Percentiles rank a stretch among this genome's conserved stretches.
phyloP scores from a whole-genome alignment of 768 basidiomycete species.

The Lentinus tigrinus region DNA sequence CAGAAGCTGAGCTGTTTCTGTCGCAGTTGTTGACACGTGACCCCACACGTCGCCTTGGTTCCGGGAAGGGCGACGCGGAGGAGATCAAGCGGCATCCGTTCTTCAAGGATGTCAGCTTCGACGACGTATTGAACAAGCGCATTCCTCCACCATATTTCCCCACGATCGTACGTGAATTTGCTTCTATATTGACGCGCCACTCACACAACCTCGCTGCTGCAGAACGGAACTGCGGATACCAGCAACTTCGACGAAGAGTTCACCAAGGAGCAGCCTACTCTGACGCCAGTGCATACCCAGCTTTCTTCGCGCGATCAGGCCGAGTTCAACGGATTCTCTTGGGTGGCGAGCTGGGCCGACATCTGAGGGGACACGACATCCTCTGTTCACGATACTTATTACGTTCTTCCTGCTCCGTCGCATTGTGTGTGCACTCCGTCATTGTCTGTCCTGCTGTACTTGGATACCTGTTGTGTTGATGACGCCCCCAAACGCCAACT shows the following conservation, averaged over 20 bases:
- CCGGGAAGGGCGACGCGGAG: constrained; percentile 88
- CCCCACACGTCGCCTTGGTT: constrained; percentile 85
- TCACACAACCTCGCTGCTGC: background rate
- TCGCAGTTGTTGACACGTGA: constrained; percentile 87
- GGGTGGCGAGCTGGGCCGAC: constrained; percentile 52
- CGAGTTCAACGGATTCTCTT: constrained; percentile 97
- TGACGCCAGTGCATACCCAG: constrained; percentile 96
- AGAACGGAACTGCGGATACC: constrained; percentile 85
- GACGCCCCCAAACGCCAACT: constrained; percentile 18
- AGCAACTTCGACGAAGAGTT: constrained; percentile 98
- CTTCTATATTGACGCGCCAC: background rate
- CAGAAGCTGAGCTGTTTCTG: background rate
- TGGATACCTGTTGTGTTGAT: constrained; percentile 33
- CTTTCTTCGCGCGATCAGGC: constrained; percentile 86
- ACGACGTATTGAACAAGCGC: constrained; percentile 95
- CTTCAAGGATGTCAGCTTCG: constrained; percentile 97
- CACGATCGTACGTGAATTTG: constrained; percentile 67
- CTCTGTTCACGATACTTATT: constrained; percentile 24
- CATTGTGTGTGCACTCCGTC: constrained; percentile 15
- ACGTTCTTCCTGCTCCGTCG: constrained; percentile 21
- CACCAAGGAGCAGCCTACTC: constrained; percentile 92
- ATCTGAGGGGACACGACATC: constrained; percentile 22
- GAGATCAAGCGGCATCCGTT: constrained; percentile 98
- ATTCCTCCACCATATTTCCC: constrained; percentile 98
- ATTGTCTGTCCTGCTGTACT: constrained; percentile 21